Evolutionary conservation across 2,329 filamentous ascomycete genomes (phyloP), one percentile per base, ranked within the genome.

Genomic region (Nemania sp.): DNA sequence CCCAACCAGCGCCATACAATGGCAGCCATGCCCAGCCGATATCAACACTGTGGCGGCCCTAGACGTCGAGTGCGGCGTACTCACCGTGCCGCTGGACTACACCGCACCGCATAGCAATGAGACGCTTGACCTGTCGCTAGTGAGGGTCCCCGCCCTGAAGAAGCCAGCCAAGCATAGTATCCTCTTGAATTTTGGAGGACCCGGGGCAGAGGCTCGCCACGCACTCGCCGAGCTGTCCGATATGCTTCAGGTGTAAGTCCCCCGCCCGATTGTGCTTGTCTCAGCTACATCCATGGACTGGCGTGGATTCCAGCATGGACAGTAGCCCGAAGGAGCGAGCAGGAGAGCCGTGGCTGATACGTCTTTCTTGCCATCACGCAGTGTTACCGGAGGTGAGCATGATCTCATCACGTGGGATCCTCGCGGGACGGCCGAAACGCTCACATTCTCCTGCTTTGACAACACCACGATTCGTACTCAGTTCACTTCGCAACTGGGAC

Each of bases 61-160:
- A 3, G 54, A 60, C 3, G 51, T 66, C n/a, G 61, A 72, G 11
- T 76, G 74, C 55, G 70, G 66, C 5, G 70, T 55, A n/a, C 54
- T 76, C 14, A 42, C 57, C 0, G 74, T 76, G 0, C 74, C 74
- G 2, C 66, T 76, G 3, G 74, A 76, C 56, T 76, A 77, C 44
- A 68, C 67, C 1, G 43, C 65, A 5, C n/a, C 37, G 1, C 46
- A 61, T 23, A 64, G 60, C 6, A 60, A 52, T 17, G 52, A 66
- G 30, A 70, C 63, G 0, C 51, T 75, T 5, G 46, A 57, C 0
- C 62, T 76, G 3, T 61, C 71, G 17, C 56, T 76, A 1, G 42
- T 72, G 17, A 70, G 58, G 15, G 57, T 69, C 7, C 65, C 66
- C 1, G 71, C 73, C 0, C 48, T 60, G 1, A 63, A 63, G 5